Percentiles rank a stretch among this genome's conserved stretches.
Conservation (phyloP, 2,329 filamentous ascomycete species). For the Fusarium euwallaceae region DNA sequence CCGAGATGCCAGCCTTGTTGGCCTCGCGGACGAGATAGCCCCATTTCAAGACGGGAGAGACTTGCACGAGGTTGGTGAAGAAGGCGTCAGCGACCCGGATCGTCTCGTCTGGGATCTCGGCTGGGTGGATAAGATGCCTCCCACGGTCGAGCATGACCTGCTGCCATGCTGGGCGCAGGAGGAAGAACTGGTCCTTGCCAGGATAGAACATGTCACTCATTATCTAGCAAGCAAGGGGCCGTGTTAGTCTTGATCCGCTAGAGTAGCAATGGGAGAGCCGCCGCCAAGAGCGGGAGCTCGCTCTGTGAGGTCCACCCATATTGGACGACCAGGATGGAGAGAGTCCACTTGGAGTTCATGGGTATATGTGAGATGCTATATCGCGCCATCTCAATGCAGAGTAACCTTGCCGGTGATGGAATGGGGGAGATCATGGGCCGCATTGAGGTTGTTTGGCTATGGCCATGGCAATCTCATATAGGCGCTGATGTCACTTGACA, state of each 20-base stretch:
- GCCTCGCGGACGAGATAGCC: slow-evolving; percentile 51
- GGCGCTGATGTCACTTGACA: slow-evolving; percentile 33
- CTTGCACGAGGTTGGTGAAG: slow-evolving; percentile 51
- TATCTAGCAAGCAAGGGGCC: slow-evolving; percentile 47
- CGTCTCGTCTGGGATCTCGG: slow-evolving; percentile 36
- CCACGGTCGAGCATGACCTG: slow-evolving; percentile 47
- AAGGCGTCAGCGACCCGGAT: slow-evolving; percentile 51
- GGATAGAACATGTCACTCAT: slow-evolving; percentile 56
- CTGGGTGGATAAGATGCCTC: slow-evolving; percentile 45
- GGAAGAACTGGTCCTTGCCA: slow-evolving; percentile 52
- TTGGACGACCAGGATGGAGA: slow-evolving; percentile 29
- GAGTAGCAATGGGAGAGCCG: slow-evolving; percentile 39
- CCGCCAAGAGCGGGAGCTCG: slow-evolving; percentile 26
- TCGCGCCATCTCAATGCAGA: slow-evolving; percentile 45
- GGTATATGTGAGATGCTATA: slow-evolving; percentile 47
- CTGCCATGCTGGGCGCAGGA: slow-evolving; percentile 54
- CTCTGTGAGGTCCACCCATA: slow-evolving; percentile 37
- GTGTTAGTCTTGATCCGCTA: slow-evolving; percentile 40
- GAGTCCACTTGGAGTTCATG: slow-evolving; percentile 41
- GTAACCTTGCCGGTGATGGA: slow-evolving; percentile 40
- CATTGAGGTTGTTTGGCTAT: slow-evolving; percentile 18
- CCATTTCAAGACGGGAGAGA: slow-evolving; percentile 51
- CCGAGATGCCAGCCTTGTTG: slow-evolving; percentile 45
- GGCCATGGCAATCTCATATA: slow-evolving; percentile 1
- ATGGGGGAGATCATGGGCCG: slow-evolving; percentile 14